These are phyloP conservation scores for Kodamaea sp. DNA, from an alignment of 1,139 yeast genomes.

Conservation along the genomic window DNA sequence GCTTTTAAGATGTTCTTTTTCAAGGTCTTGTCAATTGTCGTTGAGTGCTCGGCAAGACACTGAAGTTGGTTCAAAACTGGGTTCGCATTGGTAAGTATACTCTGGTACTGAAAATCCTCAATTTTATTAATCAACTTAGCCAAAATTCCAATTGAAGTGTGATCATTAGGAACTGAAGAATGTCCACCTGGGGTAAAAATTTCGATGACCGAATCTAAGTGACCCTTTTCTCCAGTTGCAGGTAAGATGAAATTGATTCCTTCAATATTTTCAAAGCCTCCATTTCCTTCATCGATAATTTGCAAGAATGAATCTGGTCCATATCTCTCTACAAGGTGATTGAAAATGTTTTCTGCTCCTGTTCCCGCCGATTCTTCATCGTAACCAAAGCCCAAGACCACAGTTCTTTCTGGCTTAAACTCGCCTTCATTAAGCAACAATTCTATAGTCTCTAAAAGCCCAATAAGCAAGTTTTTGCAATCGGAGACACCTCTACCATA, in stretches of 20 bases:
- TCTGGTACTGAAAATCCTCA: slow-evolving; percentile 37
- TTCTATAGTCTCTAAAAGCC: slow-evolving; percentile 44
- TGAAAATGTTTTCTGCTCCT: slow-evolving; percentile 35
- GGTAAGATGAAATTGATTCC: slow-evolving; percentile 57
- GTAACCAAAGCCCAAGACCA: slow-evolving; percentile 48
- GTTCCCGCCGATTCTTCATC: slow-evolving; percentile 49
- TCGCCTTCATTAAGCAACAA: slow-evolving; percentile 33
- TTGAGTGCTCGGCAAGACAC: slow-evolving; percentile 46
- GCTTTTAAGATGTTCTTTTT: slow-evolving; percentile 44
- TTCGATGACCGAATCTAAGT: slow-evolving; percentile 37
- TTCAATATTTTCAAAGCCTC: slow-evolving; percentile 33
- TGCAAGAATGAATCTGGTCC: slow-evolving; percentile 45
- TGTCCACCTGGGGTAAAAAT: slow-evolving; percentile 51
- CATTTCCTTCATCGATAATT: slow-evolving; percentile 49
- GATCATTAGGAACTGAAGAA: slow-evolving; percentile 49
- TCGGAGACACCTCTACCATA: slow-evolving; percentile 52
- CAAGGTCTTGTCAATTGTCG: slow-evolving; percentile 27
- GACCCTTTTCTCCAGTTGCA: slow-evolving; percentile 52
- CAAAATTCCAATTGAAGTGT: slow-evolving; percentile 49
- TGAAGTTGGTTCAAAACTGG: slow-evolving; percentile 44
- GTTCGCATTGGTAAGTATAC: slow-evolving; percentile 39
- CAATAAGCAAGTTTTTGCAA: slow-evolving; percentile 47
- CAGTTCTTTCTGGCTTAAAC: slow-evolving; percentile 43
- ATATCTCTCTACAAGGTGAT: slow-evolving; percentile 31
- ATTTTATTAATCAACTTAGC: slow-evolving; percentile 39